These are phyloP conservation scores for Tolypocladium sp. DNA, from an alignment of 2,329 filamentous ascomycete genomes.

Conservation along the genomic window DNA sequence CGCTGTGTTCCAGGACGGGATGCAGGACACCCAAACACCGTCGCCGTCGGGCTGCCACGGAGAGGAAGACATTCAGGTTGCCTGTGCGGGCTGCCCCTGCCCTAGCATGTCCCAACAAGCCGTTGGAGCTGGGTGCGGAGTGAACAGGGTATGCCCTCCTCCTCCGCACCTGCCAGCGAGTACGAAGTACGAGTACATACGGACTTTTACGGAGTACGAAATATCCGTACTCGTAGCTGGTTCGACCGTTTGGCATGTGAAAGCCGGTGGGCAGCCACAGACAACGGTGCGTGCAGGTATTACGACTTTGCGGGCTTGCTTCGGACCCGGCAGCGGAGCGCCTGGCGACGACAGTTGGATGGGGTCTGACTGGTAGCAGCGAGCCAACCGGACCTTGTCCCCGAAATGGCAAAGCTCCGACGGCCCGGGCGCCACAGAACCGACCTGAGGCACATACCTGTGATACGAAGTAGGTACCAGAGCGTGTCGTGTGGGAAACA, in stretches of 20 bases:
- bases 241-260: not conserved
- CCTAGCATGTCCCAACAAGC: too few species aligned
- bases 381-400: not conserved
- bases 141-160: not conserved
- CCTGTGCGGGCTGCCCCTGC: not conserved
- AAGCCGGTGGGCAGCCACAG: not conserved
- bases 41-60: not conserved
- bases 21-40: not conserved
- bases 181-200: too few species aligned
- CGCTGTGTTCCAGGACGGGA: not conserved
- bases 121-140: not conserved
- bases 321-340: not conserved
- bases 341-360: not conserved
- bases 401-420: not conserved
- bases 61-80: not conserved
- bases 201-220: too few species aligned
- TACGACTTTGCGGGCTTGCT: too few species aligned
- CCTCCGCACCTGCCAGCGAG: not conserved
- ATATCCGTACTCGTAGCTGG: too few species aligned
- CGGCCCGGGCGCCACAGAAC: not conserved
- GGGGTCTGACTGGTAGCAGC: not conserved
- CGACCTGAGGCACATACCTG: too few species aligned
- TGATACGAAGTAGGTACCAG: too few species aligned
- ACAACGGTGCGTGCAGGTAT: not conserved
- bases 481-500: too few species aligned